A percentile compares a stretch with the other conserved stretches of the same genome.
phyloP scores from a whole-genome alignment of 169 alveolate genomes.

The Perkinsus chesapeaki region DNA sequence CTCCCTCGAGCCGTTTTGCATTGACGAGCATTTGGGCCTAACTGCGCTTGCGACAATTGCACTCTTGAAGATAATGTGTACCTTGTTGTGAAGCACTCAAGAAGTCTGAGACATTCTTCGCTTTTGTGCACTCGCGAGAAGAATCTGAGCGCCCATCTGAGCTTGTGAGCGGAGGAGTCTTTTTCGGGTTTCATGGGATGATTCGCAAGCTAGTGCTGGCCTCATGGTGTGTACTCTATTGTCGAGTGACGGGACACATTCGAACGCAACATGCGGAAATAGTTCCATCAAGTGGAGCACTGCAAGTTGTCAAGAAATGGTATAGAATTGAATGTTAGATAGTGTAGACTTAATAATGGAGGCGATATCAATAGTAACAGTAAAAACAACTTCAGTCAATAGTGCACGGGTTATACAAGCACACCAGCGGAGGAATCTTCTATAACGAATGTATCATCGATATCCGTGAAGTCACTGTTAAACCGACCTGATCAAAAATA shows the following conservation, averaged over 20 bases:
- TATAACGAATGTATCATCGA: not conserved
- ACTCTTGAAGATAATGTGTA: not conserved
- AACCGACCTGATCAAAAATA: not conserved
- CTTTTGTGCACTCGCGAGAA: not conserved
- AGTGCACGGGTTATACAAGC: not conserved
- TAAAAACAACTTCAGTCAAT: not conserved
- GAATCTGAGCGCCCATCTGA: not conserved
- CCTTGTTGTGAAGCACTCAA: not conserved
- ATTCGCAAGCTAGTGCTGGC: no score
- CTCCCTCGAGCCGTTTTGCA: not conserved
- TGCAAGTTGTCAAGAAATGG: no score
- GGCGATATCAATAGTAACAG: not conserved
- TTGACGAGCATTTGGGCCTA: not conserved
- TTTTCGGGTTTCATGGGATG: no score
- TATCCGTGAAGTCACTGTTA: not conserved
- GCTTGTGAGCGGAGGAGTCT: not conserved
- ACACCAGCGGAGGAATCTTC: not conserved
- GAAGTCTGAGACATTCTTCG: not conserved
- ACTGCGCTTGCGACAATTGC: not conserved
- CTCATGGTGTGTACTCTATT: no score
- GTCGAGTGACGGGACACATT: no score
- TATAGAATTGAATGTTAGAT: no score
- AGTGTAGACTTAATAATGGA: no score
- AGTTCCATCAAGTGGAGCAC: no score
- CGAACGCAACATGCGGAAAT: no score